Evolutionary conservation across 345 rosid species (phyloP), one percentile per base, ranked within the genome.

Genomic region (Syzygium grande): DNA sequence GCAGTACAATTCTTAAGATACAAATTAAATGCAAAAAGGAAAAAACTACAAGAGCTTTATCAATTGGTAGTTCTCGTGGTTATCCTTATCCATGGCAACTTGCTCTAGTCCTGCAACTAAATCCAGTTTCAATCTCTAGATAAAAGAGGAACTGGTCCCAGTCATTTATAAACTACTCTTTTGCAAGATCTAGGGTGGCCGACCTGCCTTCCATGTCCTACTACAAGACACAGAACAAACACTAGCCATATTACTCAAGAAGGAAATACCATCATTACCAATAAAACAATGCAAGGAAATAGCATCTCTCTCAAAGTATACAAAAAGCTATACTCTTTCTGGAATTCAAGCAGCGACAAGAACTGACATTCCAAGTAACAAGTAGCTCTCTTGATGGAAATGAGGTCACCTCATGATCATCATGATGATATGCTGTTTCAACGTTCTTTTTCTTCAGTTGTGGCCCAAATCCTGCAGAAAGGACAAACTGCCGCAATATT

Each of bases 391-490:
- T 54, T 54, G 17, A 89, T 88, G 84, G 58, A 87, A 55, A n/a
- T 29, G 59, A 78, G 85, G 29, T 41, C 83, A 95, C 98, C 96
- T 97, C 98, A 83, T 91, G 89, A 51, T 95, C 96, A 87, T 95
- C 96, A 84, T 90, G 93, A 63, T 86, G 87, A 85, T 90, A 91
- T n/a, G 90, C 54, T 54, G 90, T 91, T 30, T 94, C 96, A 58
- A 89, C 84, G 85, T 93, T 92, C 88, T 52, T 90, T 91, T 91
- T 93, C 90, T 93, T 96, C 86, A 94, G 90, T 85, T 93, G 94
- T 1, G 99, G 99, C 85, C 99, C 98, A 52, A 94, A 95, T 84
- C 98, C 98, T 22, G 98, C 96, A 87, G 98, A 94, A 46, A 96
- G 90, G 89, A 95, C 97, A 23, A 97, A 89, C 89, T 97, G 99